A percentile compares a stretch with the other conserved stretches of the same genome.
Conservation (phyloP, 1,139 yeast species). For the Blastobotrys ciferrii region DNA sequence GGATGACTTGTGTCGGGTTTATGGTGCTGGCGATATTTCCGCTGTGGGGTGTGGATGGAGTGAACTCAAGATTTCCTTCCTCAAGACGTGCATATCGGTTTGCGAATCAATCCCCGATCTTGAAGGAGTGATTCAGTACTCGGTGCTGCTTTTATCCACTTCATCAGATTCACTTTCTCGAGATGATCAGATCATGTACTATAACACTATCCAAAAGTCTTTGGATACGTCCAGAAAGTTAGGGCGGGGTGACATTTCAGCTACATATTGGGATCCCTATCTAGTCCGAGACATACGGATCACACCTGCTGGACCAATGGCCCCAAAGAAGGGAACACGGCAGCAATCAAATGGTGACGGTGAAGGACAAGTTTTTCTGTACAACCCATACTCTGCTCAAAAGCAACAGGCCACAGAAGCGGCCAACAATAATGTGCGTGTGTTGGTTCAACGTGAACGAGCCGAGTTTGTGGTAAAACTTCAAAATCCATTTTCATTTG, state of each 20-base stretch:
- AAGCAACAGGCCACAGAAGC: conserved; percentile 6
- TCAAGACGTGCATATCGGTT: conserved; percentile 54
- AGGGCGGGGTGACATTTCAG: conserved; percentile 33
- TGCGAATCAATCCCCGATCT: conserved; percentile 53
- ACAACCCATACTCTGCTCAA: conserved; percentile 41
- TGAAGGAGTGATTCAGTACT: conserved; percentile 47
- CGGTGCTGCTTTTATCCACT: conserved; percentile 53
- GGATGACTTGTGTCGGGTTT: conserved; percentile 32
- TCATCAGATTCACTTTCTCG: conserved; percentile 49
- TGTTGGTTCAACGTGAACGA: conserved; percentile 31
- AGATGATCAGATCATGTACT: conserved; percentile 47
- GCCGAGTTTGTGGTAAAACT: conserved; percentile 48
- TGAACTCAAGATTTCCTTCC: conserved; percentile 54
- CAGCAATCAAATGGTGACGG: conserved; percentile 11
- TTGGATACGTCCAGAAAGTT: conserved; percentile 31
- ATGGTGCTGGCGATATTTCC: conserved; percentile 33
- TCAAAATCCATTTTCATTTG: conserved; percentile 82
- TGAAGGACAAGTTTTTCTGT: conserved; percentile 33
- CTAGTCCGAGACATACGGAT: conserved; percentile 51
- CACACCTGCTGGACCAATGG: conserved; percentile 12
- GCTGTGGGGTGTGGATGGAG: conserved; percentile 50
- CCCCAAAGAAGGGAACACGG: conserved; percentile 9
- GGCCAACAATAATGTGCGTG: conserved; percentile 9
- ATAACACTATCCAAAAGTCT: conserved; percentile 32
- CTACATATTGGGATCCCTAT: conserved; percentile 69